Percentiles rank a stretch among this genome's conserved stretches.
Evolutionary conservation across 768 basidiomycete species (phyloP).

Genomic region (Pisolithus sp.): DNA sequence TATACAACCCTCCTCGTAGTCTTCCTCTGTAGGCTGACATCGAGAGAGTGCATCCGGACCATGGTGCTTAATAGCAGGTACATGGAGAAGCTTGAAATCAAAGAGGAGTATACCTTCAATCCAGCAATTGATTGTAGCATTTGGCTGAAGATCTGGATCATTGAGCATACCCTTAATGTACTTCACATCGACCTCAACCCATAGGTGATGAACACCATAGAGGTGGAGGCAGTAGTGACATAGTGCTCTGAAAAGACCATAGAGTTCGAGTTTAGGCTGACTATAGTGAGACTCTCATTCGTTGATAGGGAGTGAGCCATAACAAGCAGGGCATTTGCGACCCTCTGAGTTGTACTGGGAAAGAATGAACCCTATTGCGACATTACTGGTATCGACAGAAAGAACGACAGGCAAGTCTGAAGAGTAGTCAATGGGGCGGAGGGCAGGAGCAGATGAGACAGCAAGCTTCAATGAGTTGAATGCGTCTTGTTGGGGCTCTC

Average conservation of each 20-base stretch:
- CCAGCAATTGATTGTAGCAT: not conserved
- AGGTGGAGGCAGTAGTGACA: not conserved
- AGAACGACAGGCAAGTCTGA: not conserved
- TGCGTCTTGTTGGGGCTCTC: constrained; percentile 2
- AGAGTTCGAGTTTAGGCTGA: constrained; percentile 24
- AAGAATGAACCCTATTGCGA: constrained; percentile 32
- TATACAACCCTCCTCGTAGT: no score
- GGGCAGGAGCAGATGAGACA: constrained; percentile 6
- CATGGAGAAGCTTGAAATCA: not conserved
- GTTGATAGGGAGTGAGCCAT: constrained; percentile 35
- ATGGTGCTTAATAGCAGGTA: not conserved
- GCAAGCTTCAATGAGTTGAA: constrained; percentile 18
- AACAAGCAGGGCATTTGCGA: constrained; percentile 22
- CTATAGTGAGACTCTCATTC: constrained; percentile 9
- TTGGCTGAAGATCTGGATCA: not conserved
- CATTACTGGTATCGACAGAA: constrained; percentile 21
- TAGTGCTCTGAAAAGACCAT: not conserved
- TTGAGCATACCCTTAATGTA: not conserved
- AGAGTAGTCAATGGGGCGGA: not conserved
- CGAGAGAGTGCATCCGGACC: no score
- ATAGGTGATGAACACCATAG: not conserved
- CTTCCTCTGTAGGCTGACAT: no score
- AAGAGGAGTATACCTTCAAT: not conserved
- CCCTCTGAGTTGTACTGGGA: not conserved
- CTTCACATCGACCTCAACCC: not conserved